Percentiles rank a stretch among this genome's conserved stretches.
Conservation (phyloP, 805 yeast species). For the Saccharomycopsis capsularis region DNA sequence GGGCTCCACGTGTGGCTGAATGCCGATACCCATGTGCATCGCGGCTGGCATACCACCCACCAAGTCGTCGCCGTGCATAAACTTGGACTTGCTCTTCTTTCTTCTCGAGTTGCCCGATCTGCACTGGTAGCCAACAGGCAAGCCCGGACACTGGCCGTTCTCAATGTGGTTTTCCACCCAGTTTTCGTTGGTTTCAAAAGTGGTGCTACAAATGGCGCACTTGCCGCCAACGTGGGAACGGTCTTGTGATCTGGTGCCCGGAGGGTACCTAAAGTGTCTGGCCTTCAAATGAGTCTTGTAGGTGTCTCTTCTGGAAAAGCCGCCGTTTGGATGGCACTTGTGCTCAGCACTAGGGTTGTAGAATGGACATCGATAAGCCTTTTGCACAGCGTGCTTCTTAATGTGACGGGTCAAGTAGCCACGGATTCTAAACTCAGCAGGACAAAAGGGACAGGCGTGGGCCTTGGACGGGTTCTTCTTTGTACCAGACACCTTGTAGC, state of each 20-base stretch:
- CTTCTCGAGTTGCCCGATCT: slow-evolving; percentile 32
- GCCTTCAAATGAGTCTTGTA: slow-evolving; percentile 88
- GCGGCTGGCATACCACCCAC: background rate
- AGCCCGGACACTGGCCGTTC: slow-evolving; percentile 55
- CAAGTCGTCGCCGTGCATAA: background rate
- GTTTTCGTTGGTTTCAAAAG: slow-evolving; percentile 62
- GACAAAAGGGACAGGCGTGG: slow-evolving; percentile 72
- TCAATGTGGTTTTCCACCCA: slow-evolving; percentile 79
- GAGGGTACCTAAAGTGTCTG: slow-evolving; percentile 81
- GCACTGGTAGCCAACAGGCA: slow-evolving; percentile 34
- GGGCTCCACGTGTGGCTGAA: background rate
- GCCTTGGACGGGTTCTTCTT: slow-evolving; percentile 67
- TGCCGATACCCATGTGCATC: slow-evolving; percentile 6
- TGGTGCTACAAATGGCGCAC: slow-evolving; percentile 69
- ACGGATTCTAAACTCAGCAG: slow-evolving; percentile 80
- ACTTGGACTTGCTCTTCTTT: slow-evolving; percentile 25
- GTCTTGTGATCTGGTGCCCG: slow-evolving; percentile 75
- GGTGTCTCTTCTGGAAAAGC: slow-evolving; percentile 85
- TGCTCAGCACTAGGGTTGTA: slow-evolving; percentile 29
- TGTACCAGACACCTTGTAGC: slow-evolving; percentile 55
- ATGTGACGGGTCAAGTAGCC: slow-evolving; percentile 82
- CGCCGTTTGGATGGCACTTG: slow-evolving; percentile 75
- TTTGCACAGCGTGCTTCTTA: slow-evolving; percentile 67
- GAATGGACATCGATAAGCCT: slow-evolving; percentile 77
- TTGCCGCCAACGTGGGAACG: slow-evolving; percentile 61